Evolutionary conservation across 352 stramenopile genomes (phyloP).

Genomic region (Detonula confervacea): DNA sequence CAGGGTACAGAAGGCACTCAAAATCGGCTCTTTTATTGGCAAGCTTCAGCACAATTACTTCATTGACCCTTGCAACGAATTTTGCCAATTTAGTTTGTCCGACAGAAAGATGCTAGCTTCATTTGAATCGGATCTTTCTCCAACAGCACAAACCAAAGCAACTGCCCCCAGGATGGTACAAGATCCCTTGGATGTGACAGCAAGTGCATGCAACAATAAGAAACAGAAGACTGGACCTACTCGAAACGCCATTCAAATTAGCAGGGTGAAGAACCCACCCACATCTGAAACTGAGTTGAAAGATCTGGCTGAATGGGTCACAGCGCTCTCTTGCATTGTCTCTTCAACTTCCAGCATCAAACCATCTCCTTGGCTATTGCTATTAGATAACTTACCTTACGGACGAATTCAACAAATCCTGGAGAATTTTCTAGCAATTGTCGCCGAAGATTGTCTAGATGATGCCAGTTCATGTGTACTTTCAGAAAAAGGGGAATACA

Average conservation of each 20-base stretch:
- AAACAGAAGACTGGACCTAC: neutral
- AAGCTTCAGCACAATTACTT: conserved; percentile 8
- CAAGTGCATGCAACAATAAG: neutral
- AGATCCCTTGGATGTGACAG: neutral
- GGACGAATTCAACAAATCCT: no score
- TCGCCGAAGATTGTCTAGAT: conserved; percentile 6
- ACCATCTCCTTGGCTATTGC: conserved; percentile 10
- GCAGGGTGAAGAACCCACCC: conserved; percentile 8
- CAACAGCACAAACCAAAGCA: neutral
- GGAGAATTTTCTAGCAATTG: conserved; percentile 12
- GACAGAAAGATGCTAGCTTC: conserved; percentile 19
- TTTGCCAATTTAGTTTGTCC: conserved; percentile 7
- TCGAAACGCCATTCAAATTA: neutral
- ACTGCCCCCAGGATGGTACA: neutral
- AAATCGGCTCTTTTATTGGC: conserved; percentile 6
- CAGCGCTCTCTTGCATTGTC: neutral
- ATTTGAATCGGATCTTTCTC: neutral
- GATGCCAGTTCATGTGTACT: neutral
- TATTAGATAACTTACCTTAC: no score
- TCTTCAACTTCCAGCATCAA: neutral
- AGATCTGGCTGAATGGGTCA: conserved; percentile 13
- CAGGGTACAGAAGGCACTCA: conserved; percentile 14
- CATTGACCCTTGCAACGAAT: neutral
- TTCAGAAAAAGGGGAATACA: conserved; percentile 8
- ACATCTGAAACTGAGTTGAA: neutral